Conservation (phyloP, 768 basidiomycete genomes). For the Mrakia gelida region DNA sequence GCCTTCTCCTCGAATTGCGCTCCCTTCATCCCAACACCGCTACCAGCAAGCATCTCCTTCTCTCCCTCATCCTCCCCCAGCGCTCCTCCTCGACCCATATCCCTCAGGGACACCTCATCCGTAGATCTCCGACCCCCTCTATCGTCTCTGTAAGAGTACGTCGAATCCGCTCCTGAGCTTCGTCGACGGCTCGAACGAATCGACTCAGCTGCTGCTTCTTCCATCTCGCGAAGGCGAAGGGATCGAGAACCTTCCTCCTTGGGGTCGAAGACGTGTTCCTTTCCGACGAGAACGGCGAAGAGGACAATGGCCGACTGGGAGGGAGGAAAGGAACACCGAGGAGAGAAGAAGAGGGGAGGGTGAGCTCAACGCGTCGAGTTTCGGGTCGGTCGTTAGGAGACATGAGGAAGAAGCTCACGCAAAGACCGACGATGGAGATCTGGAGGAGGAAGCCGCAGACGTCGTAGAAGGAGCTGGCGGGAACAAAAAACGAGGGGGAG, state of each 20-base stretch:
- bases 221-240: background rate
- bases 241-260: background rate
- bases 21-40: too few species aligned
- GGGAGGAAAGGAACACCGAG: background rate
- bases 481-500: background rate
- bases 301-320: background rate
- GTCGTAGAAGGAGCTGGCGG: background rate
- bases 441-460: conserved; percentile 4
- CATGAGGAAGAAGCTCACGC: background rate
- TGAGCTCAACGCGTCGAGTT: background rate
- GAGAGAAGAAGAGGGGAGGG: background rate
- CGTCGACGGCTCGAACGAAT: background rate
- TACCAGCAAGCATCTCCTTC: too few species aligned
- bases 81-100: too few species aligned
- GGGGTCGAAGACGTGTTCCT: background rate
- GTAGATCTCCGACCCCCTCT: too few species aligned
- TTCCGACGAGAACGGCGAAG: background rate
- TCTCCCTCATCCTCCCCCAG: too few species aligned
- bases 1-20: too few species aligned
- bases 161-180: background rate
- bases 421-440: background rate
- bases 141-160: background rate
- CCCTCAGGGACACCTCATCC: too few species aligned
- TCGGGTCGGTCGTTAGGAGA: too few species aligned
- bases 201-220: background rate